phyloP scores from a whole-genome alignment of 805 yeast species.

The Saccharomycopsis lassenensis region DNA sequence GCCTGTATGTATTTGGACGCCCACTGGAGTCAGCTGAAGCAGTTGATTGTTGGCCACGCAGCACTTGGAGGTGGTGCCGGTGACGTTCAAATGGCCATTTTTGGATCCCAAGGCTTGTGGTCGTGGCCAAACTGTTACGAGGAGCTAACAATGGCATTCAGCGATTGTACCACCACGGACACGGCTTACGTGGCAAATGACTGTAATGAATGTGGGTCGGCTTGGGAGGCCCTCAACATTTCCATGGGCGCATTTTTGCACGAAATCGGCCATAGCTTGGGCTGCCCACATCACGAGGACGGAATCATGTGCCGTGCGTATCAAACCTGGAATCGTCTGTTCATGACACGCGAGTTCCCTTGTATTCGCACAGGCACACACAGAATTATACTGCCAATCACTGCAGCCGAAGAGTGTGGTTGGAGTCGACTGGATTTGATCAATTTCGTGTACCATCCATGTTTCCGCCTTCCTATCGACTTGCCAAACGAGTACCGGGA shows the following conservation, averaged over 20 bases:
- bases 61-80: constrained; percentile 86
- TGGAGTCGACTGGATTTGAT: constrained; percentile 81
- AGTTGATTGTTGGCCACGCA: constrained; percentile 73
- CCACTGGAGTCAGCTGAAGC: constrained; percentile 57
- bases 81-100: constrained; percentile 67
- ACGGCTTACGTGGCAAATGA: constrained; percentile 82
- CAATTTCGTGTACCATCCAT: constrained; percentile 71
- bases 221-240: constrained; percentile 83
- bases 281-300: constrained; percentile 82
- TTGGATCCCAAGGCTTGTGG: constrained; percentile 86
- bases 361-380: constrained; percentile 41
- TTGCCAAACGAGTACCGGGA: constrained; percentile 32
- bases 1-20: constrained; percentile 82
- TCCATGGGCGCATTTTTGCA: constrained; percentile 93
- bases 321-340: constrained; percentile 67
- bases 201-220: constrained; percentile 67
- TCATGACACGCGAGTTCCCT: constrained; percentile 56
- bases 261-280: constrained; percentile 85
- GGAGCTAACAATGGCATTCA: constrained; percentile 52
- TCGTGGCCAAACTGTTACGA: constrained; percentile 88
- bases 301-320: constrained; percentile 92
- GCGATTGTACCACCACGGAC: constrained; percentile 59
- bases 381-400: constrained; percentile 40
- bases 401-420: constrained; percentile 58
- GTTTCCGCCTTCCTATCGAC: constrained; percentile 65